Evolutionary conservation across 352 stramenopile species (phyloP), one percentile per base, ranked within the genome.

Genomic region (Pythium aphanidermatum): DNA sequence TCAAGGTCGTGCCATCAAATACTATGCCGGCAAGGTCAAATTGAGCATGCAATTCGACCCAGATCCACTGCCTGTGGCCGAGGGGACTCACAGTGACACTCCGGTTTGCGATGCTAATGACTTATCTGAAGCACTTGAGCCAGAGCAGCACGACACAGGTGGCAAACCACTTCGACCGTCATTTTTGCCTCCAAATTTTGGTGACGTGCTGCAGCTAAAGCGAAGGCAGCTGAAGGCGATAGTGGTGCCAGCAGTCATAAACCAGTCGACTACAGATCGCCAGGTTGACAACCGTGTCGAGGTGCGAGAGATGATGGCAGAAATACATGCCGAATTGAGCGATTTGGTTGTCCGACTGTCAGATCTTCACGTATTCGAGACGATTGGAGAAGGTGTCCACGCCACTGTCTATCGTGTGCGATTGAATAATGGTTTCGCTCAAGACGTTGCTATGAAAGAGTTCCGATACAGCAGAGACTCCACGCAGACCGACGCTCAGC

Each of bases 21-120:
- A 60, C 25, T 46, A 51, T 10, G 42, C 46, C 2, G 53, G 53
- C 19, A 62, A 62, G 20, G 27, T 62, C 38, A 62, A 62, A 29
- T 20, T 62, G 11, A 19, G 17, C 0, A 44, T 50, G 13, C 34
- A 33, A 12, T 34, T 51, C 33, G 19, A 20, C 17, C 11, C 9
- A 5, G 33, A 57, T 32, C 8, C 27, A 35, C 17, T 17, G 9
- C 26, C 30, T 4, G 9, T 29, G 26, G 17, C 35, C 13, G 5
- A 11, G 33, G 14, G 33, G 20, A 23, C 10, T 21, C 11, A 7
- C 12, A 45, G 11, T 32, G 5, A 17, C 12, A 14, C 8, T 14
- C 24, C 13, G 4, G 7, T n/a, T 29, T 10, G 21, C 6, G 33
- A 33, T 45, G 8, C 23, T n/a, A n/a, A n/a, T n/a, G n/a, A n/a